Base-by-base conservation (phyloP, 2,329 filamentous ascomycete genomes). In the Dryadomyces sulphureus region DNA sequence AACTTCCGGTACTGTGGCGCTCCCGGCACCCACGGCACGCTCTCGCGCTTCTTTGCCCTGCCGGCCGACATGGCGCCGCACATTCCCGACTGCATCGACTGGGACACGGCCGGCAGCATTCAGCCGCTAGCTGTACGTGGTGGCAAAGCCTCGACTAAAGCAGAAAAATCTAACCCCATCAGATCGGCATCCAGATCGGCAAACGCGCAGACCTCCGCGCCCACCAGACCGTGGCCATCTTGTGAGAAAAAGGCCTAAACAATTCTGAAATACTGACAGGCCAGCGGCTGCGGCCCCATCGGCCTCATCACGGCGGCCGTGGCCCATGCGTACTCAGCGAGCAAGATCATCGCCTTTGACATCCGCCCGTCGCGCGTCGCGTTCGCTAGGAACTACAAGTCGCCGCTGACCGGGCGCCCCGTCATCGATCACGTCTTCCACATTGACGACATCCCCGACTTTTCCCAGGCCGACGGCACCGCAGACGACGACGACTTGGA, bases 31-130 rank as follows among this genome's bases (percentile, higher is more conserved):
- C 81, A 95, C 60, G 89, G 89, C 41, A 94, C 90, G 0, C 68
- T 96, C 44, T 83, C 88, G 1, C 84, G 85, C 46, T 93, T 89
- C 69, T 95, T 89, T 69, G 59, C 69, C 11, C 70, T 90, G 11
- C 86, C 89, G 2, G 78, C 84, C 55, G 90, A 95, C 62, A 94
- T 93, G 62, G 94, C 87, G 72, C 93, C 90, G 65, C 87, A 86
- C 68, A 75, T 96, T 2, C 87, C 90, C 1, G 77, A 82, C 19
- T 63, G 68, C 53, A 77, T 95, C 45, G 78, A 74, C 0, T 67
- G 93, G 45, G 83, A 90, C 59, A 87, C 95, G 64, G 90, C 88
- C 46, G 89, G 90, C 3, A 66, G 95, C 51, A 79, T 95, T 57
- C 90, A 96, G 70, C 87, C 87, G 2, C 74, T 93, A 34, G 79